These are phyloP conservation scores for Cladorrhinum sp. DNA, from an alignment of 2,329 filamentous ascomycete species.

Conservation along the genomic window DNA sequence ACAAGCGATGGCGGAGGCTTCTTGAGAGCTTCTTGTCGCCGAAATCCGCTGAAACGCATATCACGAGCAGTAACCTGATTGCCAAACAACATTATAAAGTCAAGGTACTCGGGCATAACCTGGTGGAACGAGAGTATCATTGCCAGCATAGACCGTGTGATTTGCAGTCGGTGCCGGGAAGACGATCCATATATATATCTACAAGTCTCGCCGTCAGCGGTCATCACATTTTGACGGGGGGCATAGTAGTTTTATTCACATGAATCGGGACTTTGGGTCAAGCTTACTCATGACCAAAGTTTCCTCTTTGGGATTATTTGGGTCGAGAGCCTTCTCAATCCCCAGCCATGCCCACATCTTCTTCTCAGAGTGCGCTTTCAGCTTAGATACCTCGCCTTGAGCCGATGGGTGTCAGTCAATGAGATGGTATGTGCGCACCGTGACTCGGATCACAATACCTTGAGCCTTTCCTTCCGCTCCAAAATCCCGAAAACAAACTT, in stretches of 20 bases:
- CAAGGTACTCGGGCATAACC: constrained; percentile 39
- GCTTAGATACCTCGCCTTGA: background rate
- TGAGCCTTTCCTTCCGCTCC: background rate
- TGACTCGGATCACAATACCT: background rate
- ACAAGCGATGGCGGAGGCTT: constrained; percentile 13
- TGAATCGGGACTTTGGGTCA: constrained; percentile 12
- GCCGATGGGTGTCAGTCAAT: too few relatives aligned
- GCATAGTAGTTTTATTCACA: background rate
- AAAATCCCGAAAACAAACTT: constrained; percentile 10
- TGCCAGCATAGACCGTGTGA: constrained; percentile 10
- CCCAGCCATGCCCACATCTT: background rate
- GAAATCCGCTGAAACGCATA: constrained; percentile 37
- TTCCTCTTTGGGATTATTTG: background rate
- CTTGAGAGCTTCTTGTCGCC: constrained; percentile 30
- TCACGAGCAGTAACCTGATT: constrained; percentile 31
- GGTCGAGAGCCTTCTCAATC: background rate
- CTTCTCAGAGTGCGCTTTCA: background rate
- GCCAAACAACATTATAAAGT: constrained; percentile 40
- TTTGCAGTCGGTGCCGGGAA: constrained; percentile 10
- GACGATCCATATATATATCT: constrained; percentile 14
- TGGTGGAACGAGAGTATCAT: constrained; percentile 36
- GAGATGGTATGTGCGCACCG: too few relatives aligned
- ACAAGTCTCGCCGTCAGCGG: background rate
- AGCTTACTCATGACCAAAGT: background rate
- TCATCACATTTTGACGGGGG: background rate